Base-by-base conservation (phyloP, 176 grass and related monocot genomes). In the Tillandsia fasciculata region DNA sequence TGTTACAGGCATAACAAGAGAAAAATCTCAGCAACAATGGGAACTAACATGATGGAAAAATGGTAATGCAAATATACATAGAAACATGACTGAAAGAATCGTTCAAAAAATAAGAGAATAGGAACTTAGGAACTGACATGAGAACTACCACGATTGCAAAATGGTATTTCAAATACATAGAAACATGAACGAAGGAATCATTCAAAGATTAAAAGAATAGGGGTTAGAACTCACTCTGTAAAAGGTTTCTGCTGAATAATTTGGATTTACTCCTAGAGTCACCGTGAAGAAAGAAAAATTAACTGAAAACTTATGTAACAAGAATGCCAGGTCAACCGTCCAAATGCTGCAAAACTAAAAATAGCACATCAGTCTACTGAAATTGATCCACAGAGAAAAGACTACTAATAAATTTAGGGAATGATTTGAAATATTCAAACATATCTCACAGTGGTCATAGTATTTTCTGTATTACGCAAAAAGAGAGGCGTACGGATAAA, bases 261-360 rank as follows among this genome's bases (percentile, higher is more conserved):
- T 80, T 1, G 92, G 92, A 53, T 96, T 96, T 72, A 87, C 88
- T 74, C 92, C 88, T 49, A 96, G 53, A 61, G 88, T 96, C n/a
- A 96, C 88, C 14, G 92, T 96, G 20, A 87, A 85, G 79, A 96
- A 96, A 23, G 81, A 89, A 82, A 96, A 96, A 61, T 70, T 71
- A 65, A 96, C 86, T 51, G 88, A 87, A 77, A 96, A 96, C 70
- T 79, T 96, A 52, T 92, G 84, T 26, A 92, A 81, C 63, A 96
- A 69, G 74, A 81, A 90, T 26, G 92, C 92, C 56, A 96, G 76
- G 78, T 96, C 88, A 51, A 96, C 88, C 20, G 92, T 96, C 88
- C 92, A 96, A 57, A 87, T 78, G 76, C 92, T 92, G 88, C 51
- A 89, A 70, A 68, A 63, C 29, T 1, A 26, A 22, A 57, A 67